Evolutionary conservation across 2,329 filamentous ascomycete species (phyloP), one percentile per base, ranked within the genome.

Genomic region (Ascosphaera aggregata): DNA sequence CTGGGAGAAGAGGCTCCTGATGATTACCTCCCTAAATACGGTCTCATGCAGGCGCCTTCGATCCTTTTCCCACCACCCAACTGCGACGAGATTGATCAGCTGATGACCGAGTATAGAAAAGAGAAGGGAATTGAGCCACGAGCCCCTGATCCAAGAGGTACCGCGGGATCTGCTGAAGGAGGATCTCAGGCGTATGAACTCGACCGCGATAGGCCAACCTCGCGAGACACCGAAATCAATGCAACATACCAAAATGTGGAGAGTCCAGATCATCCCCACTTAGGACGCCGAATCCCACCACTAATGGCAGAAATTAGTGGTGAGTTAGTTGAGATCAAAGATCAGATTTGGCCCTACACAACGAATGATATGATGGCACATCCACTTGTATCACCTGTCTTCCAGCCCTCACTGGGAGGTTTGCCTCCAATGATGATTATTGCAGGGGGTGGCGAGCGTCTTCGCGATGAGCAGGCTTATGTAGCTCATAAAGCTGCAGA

Each of bases 391-490:
- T 95, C 85, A 39, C 84, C 89, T 1, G 67, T 84, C 2, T 66
- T 94, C 50, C 84, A 94, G 48, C 76, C 86, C 1, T 85, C 81
- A 0, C 66, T 98, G 0, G 89, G 89, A 34, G 89, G 89, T 0
- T 65, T 98, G 2, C 85, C 85, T 0, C 89, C 89, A 0, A 60
- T 95, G 19, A 65, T 93, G 4, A 77, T 98, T 34, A 72, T 93
- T 52, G 76, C 77, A 1, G 89, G 86, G 3, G 85, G 86, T 3
- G 85, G 80, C 1, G 89, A 98, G 54, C 67, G 91, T 38, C 65
- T 98, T 15, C 73, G 82, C 9, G 89, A 98, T 49, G 89, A 98
- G 56, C 89, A 95, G 52, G 80, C 95, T 39, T 94, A 92, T 45
- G 51, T 95, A 11, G 89, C 86, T 0, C 89, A 98, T 56, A 95